Evolutionary conservation across 2,329 filamentous ascomycete genomes (phyloP), one percentile per base, ranked within the genome.

Genomic region (Fusarium tupiense): DNA sequence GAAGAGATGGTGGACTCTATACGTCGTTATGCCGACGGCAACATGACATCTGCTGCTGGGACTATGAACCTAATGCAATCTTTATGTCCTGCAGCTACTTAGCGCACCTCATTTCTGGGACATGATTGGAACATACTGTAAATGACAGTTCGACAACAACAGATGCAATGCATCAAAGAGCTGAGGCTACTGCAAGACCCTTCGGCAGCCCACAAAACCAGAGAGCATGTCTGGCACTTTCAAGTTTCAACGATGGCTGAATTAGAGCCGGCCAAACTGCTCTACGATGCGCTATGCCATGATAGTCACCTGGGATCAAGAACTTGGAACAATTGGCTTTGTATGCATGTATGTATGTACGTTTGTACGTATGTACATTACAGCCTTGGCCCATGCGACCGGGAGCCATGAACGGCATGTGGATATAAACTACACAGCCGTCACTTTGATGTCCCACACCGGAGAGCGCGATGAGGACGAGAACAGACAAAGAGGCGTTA

Each of bases 1-100:
- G 46, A 59, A 60, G 26, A 46, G 44, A 29, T 44, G 46, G 37
- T 53, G 62, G 43, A 35, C 41, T 60, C 35, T 56, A 38, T 37
- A 49, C 52, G 53, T 41, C 31, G 47, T 53, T 52, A 35, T 68
- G 57, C 29, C 33, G 37, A 68, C 50, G 41, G 67, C 52, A 59
- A 71, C 53, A 56, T 59, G 58, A 41, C 38, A 71, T 29, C 24
- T 41, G 52, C 35, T 40, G 33, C 38, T 67, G 50, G 31, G 57
- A 64, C 57, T 53, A 31, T 43, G 50, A 56, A 46, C 61, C 75
- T 64, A 67, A 73, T 76, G 76, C 76, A 71, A 74, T 65, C 38
- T 62, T 58, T 57, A 76, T 76, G 76, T 76, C 62, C 69, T 77
- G 76, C 74, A 78, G 68, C 57, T 59, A 26, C 37, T 57, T 67